phyloP scores from a whole-genome alignment of 2,329 filamentous ascomycete genomes.

The Orbilia quercus region DNA sequence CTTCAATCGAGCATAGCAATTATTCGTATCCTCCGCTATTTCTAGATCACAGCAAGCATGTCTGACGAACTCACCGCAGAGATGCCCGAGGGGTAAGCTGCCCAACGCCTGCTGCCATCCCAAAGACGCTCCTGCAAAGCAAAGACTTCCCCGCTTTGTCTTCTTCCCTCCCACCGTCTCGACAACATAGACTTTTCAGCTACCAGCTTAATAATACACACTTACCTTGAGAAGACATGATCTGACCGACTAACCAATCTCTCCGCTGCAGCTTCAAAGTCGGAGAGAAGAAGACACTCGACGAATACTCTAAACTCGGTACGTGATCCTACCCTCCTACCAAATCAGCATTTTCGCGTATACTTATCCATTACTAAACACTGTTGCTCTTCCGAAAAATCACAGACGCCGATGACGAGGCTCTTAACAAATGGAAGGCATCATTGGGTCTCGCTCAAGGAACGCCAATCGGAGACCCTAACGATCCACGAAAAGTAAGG shows the following conservation, averaged over 20 bases:
- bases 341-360: too few species aligned
- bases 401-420: conserved; percentile 81
- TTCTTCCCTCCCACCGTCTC: too few species aligned
- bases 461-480: conserved; percentile 57
- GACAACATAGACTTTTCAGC: too few species aligned
- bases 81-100: conserved; percentile 45
- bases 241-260: conserved; percentile 21
- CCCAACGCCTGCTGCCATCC: background rate
- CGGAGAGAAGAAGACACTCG: conserved; percentile 96
- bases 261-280: conserved; percentile 79
- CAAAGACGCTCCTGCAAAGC: background rate
- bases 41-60: conserved; percentile 19
- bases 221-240: background rate
- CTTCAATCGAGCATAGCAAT: too few species aligned
- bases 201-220: background rate
- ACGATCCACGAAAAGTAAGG: conserved; percentile 58
- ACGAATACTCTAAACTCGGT: conserved; percentile 95
- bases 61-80: conserved; percentile 39
- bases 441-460: conserved; percentile 82
- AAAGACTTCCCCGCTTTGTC: background rate
- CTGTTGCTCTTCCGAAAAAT: conserved; percentile 51
- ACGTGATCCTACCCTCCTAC: conserved; percentile 62
- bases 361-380: conserved; percentile 2
- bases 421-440: conserved; percentile 96
- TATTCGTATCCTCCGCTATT: too few species aligned